Conservation (phyloP, 345 rosid species). For the Camelina laxa region DNA sequence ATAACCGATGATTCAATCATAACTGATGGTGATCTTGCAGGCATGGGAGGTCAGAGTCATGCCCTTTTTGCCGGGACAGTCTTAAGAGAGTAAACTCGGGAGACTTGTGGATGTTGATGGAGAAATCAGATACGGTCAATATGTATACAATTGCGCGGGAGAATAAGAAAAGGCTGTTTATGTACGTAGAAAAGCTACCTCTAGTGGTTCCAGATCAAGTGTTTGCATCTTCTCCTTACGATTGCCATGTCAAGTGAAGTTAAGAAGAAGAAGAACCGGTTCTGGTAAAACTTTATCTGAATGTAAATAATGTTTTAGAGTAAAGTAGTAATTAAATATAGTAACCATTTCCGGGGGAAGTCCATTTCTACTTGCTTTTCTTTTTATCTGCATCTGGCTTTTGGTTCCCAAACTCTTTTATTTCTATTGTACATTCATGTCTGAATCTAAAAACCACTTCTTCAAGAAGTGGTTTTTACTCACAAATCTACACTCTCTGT, state of each 20-base stretch:
- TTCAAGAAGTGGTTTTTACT: slow-evolving; percentile 4
- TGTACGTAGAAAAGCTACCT: slow-evolving; percentile 77
- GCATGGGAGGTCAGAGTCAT: slow-evolving; percentile 73
- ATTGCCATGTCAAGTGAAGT: slow-evolving; percentile 54
- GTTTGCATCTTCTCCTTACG: slow-evolving; percentile 52
- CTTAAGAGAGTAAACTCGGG: slow-evolving; percentile 66
- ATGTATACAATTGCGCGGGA: slow-evolving; percentile 52
- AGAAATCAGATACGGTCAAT: slow-evolving; percentile 54
- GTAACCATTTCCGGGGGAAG: slow-evolving; percentile 36
- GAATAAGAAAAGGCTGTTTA: slow-evolving; percentile 61
- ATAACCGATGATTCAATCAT: neutral
- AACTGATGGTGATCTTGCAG: slow-evolving; percentile 45
- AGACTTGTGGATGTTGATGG: slow-evolving; percentile 76
- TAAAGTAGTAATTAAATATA: slow-evolving; percentile 38
- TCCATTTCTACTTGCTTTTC: slow-evolving; percentile 45
- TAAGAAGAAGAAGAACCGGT: slow-evolving; percentile 22
- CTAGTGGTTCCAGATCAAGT: slow-evolving; percentile 60
- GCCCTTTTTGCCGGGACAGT: slow-evolving; percentile 82
- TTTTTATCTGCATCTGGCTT: slow-evolving; percentile 42
- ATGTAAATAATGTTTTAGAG: slow-evolving; percentile 37
- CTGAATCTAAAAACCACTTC: neutral
- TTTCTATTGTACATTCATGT: slow-evolving; percentile 21
- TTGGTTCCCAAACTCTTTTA: slow-evolving; percentile 39
- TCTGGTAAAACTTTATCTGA: slow-evolving; percentile 32
- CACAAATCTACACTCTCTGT: neutral